Evolutionary conservation across 2,329 filamentous ascomycete species (phyloP).

Genomic region (Cordyceps fumosorosea): DNA sequence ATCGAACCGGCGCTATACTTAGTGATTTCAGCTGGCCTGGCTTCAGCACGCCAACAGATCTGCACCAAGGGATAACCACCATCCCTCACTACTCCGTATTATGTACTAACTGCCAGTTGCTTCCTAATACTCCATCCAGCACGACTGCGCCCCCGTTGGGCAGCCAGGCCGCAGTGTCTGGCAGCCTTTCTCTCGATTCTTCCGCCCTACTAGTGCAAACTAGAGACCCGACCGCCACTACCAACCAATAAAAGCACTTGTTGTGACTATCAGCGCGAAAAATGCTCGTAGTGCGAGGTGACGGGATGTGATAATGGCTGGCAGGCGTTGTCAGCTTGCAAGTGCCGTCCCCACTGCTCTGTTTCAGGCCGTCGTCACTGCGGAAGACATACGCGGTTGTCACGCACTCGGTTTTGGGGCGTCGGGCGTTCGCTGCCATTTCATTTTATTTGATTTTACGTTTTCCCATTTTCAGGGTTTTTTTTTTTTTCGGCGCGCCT

Average conservation of each 20-base stretch:
- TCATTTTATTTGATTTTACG: not conserved
- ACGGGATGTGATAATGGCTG: conserved; percentile 8
- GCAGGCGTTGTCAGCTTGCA: conserved; percentile 6
- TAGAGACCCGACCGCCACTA: not conserved
- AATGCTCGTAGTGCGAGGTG: not conserved
- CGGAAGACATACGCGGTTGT: conserved; percentile 13
- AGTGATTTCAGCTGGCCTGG: not conserved
- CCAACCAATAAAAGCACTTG: not conserved
- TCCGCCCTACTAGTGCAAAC: not conserved
- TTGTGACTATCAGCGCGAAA: not conserved
- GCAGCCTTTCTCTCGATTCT: not conserved
- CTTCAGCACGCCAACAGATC: too few relatives aligned
- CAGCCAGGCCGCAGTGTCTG: not conserved
- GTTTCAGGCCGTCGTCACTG: conserved; percentile 12
- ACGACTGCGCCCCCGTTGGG: not conserved
- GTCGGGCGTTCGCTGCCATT: not conserved
- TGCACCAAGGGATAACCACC: too few relatives aligned
- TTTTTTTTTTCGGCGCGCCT: not conserved
- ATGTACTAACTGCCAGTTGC: too few relatives aligned
- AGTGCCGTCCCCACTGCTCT: conserved; percentile 10
- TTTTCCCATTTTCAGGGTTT: not conserved
- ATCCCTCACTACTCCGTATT: not conserved
- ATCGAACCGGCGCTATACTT: not conserved
- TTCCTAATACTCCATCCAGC: not conserved
- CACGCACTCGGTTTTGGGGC: conserved; percentile 3